These are phyloP conservation scores for Candida tibetensis DNA, from an alignment of 805 yeast genomes.

Conservation along the genomic window DNA sequence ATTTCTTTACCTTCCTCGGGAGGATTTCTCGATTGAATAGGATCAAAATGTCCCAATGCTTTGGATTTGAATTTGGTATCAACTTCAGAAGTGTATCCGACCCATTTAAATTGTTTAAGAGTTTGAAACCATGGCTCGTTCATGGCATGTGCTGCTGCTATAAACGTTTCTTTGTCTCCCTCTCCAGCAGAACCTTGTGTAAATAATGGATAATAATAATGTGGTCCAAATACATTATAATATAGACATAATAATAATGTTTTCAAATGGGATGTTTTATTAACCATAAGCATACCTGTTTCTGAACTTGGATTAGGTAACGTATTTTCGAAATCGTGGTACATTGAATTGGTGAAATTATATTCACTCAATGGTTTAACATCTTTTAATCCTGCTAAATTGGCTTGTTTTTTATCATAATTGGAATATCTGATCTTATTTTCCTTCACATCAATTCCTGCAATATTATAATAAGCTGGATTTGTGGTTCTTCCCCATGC, in stretches of 20 bases:
- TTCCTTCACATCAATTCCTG: constrained; percentile 35
- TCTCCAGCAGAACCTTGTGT: constrained; percentile 76
- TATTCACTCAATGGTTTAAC: constrained; percentile 16
- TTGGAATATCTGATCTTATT: constrained; percentile 32
- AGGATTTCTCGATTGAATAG: constrained; percentile 18
- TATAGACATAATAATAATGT: constrained; percentile 59
- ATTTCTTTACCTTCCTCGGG: constrained; percentile 7
- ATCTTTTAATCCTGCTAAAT: constrained; percentile 30
- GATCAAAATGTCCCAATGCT: constrained; percentile 42
- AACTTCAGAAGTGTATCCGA: constrained; percentile 32
- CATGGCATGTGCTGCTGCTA: constrained; percentile 61
- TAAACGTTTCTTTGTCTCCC: constrained; percentile 78
- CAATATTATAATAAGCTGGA: constrained; percentile 57
- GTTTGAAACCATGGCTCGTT: constrained; percentile 50
- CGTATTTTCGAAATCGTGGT: constrained; percentile 62
- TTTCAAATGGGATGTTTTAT: constrained; percentile 56
- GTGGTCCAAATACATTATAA: constrained; percentile 65
- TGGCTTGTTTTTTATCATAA: constrained; percentile 34
- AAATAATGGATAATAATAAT: constrained; percentile 62
- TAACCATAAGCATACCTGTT: constrained; percentile 65
- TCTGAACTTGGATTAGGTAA: constrained; percentile 68
- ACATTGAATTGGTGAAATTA: constrained; percentile 34
- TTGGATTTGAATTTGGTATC: constrained; percentile 17
- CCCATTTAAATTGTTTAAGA: constrained; percentile 44
- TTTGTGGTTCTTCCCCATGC: constrained; percentile 68